These are phyloP conservation scores for Alternaria incomplexa DNA, from an alignment of 2,329 filamentous ascomycete species.

Conservation along the genomic window DNA sequence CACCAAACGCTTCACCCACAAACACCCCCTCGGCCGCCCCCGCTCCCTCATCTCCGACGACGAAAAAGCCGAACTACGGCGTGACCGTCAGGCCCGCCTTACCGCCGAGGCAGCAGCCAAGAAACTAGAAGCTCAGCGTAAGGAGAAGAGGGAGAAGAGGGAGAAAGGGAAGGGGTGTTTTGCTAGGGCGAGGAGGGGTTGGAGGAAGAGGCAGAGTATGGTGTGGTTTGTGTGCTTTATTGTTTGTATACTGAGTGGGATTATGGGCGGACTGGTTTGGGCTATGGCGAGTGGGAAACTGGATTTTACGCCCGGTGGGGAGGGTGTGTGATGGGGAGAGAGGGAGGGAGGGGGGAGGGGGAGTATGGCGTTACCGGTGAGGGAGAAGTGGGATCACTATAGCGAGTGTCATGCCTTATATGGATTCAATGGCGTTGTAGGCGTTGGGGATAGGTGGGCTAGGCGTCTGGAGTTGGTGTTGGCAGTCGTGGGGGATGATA, in stretches of 20 bases:
- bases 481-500: not conserved
- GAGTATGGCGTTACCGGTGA: not conserved
- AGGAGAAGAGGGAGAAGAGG: not conserved
- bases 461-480: not conserved
- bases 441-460: not conserved
- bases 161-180: not conserved
- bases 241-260: not conserved
- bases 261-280: not conserved
- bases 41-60: not conserved
- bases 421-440: not conserved
- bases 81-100: accelerated
- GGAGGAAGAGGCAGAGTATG: not conserved
- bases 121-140: accelerated
- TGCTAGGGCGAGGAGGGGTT: not conserved
- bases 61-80: not conserved
- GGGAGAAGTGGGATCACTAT: not conserved
- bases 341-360: no score
- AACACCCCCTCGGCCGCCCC: not conserved
- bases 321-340: no score
- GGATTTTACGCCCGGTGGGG: not conserved
- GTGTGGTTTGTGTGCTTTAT: not conserved
- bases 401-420: not conserved
- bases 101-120: not conserved
- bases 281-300: not conserved
- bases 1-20: conserved; percentile 3